These are phyloP conservation scores for Irpex lacteus DNA, from an alignment of 1,284 basidiomycete genomes.

Conservation along the genomic window DNA sequence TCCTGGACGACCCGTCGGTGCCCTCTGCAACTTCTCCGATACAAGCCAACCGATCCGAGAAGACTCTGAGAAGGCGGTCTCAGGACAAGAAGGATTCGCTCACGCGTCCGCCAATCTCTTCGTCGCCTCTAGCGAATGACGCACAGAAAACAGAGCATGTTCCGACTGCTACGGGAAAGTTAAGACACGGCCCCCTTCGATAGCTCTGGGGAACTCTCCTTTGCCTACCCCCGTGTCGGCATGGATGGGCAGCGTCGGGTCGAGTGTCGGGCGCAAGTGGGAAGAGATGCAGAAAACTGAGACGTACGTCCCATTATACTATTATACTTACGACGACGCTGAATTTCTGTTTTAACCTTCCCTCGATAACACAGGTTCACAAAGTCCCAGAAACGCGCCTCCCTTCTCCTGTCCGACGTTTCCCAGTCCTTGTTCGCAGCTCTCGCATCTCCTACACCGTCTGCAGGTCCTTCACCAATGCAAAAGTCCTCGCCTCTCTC, in stretches of 20 bases:
- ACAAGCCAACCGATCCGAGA: constrained; percentile 22
- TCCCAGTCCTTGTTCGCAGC: constrained; percentile 55
- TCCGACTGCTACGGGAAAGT: constrained; percentile 1
- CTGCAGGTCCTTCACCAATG: constrained; percentile 6
- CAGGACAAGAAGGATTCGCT: constrained; percentile 18
- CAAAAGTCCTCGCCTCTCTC: constrained; percentile 7
- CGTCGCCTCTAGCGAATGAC: not conserved
- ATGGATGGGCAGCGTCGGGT: constrained; percentile 49
- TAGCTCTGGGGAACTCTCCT: constrained; percentile 28
- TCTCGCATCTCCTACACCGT: constrained; percentile 34
- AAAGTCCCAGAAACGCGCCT: constrained; percentile 65
- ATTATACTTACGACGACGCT: too few relatives aligned
- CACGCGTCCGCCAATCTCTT: constrained; percentile 2
- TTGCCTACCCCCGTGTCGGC: constrained; percentile 24
- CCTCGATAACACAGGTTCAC: constrained; percentile 42
- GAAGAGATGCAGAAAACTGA: constrained; percentile 53
- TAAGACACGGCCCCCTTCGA: constrained; percentile 29
- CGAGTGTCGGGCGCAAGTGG: constrained; percentile 52
- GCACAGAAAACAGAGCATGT: not conserved
- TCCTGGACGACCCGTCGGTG: constrained; percentile 19
- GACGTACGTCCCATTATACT: constrained; percentile 38
- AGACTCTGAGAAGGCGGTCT: constrained; percentile 28
- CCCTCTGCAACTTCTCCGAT: constrained; percentile 30
- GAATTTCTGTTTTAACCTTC: too few relatives aligned
- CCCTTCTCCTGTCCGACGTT: constrained; percentile 61